phyloP scores from a whole-genome alignment of 1,139 yeast species.

The Saccharomyces pastorianus region DNA sequence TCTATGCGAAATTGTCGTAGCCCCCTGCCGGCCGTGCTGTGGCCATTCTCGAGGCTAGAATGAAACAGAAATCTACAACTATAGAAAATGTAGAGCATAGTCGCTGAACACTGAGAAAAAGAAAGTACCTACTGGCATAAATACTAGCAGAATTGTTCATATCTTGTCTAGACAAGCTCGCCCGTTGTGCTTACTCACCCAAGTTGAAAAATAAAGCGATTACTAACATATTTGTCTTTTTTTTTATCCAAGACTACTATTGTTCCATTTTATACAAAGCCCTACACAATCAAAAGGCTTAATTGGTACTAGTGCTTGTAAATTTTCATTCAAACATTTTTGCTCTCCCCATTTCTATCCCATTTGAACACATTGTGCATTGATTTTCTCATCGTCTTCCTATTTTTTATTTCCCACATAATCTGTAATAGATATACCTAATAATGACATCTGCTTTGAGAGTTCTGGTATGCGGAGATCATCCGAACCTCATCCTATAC shows the following conservation, averaged over 20 bases:
- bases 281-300: neutral
- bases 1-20: neutral
- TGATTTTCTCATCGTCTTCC: neutral
- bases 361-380: neutral
- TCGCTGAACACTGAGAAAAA: neutral
- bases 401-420: neutral
- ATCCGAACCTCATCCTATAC: constrained; percentile 27
- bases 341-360: neutral
- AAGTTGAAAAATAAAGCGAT: neutral
- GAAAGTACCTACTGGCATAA: neutral
- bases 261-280: neutral
- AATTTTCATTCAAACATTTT: neutral
- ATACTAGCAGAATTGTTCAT: neutral
- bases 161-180: neutral
- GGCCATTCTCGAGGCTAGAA: neutral
- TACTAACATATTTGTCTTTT: neutral
- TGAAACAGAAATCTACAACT: neutral
- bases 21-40: neutral
- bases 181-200: neutral
- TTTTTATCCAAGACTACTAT: neutral
- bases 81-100: neutral
- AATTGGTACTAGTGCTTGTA: neutral
- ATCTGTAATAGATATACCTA: neutral
- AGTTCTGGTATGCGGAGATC: constrained; percentile 26
- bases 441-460: constrained; percentile 9